A percentile compares a stretch with the other conserved stretches of the same genome.
phyloP scores from a whole-genome alignment of 2,329 filamentous ascomycete species.

The Cladosporium oxysporum region DNA sequence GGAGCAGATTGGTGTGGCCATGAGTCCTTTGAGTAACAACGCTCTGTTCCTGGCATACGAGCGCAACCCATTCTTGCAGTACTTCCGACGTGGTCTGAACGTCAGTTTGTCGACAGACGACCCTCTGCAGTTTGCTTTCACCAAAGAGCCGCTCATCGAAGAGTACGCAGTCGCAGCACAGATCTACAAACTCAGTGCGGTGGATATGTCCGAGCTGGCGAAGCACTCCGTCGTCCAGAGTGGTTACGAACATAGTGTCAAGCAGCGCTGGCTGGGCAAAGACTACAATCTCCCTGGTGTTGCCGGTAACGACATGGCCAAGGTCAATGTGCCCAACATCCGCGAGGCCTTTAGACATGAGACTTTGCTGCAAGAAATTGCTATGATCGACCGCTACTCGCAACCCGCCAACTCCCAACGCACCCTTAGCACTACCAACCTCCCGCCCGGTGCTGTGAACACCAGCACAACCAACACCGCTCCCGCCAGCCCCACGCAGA shows the following conservation, averaged over 20 bases:
- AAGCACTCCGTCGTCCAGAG: constrained; percentile 95
- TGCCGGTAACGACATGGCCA: constrained; percentile 85
- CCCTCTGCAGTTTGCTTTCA: constrained; percentile 96
- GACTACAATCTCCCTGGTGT: constrained; percentile 78
- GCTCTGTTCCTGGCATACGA: constrained; percentile 95
- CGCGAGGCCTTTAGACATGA: constrained; percentile 87
- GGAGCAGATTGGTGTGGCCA: constrained; percentile 96
- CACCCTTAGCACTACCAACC: constrained; percentile 34
- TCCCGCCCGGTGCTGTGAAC: constrained; percentile 28
- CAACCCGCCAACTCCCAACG: constrained; percentile 20
- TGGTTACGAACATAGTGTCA: constrained; percentile 85
- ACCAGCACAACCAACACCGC: constrained; percentile 21
- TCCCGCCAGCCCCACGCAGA: constrained; percentile 41
- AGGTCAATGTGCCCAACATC: constrained; percentile 94
- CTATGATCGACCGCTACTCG: constrained; percentile 62
- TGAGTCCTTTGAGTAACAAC: constrained; percentile 99
- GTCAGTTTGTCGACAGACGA: constrained; percentile 96
- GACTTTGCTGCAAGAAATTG: constrained; percentile 78
- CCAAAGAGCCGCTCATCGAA: constrained; percentile 95
- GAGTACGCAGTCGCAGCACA: constrained; percentile 97
- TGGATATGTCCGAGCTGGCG: constrained; percentile 97
- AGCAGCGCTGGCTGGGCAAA: constrained; percentile 85
- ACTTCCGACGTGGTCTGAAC: constrained; percentile 92
- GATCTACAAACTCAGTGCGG: constrained; percentile 94
- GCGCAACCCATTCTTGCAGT: constrained; percentile 91